A percentile compares a stretch with the other conserved stretches of the same genome.
Conservation (phyloP, 2,329 filamentous ascomycete genomes). For the Exserohilum rostratum region DNA sequence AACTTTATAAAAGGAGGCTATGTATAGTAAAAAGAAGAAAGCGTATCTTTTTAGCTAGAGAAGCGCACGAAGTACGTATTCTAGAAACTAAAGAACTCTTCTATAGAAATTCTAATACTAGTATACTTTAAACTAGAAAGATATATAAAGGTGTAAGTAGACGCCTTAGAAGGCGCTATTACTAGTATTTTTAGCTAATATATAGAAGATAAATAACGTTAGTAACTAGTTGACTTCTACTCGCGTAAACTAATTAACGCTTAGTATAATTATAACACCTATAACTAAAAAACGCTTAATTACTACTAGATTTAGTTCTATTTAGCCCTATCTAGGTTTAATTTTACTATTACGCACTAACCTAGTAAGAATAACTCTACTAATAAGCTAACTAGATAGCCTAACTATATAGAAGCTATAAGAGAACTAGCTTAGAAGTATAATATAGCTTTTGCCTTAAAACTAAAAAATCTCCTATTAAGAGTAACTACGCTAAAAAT, state of each 20-base stretch:
- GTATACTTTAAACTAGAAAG: neutral
- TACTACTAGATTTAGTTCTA: neutral
- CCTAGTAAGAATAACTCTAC: neutral
- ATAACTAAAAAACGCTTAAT: conserved; percentile 7
- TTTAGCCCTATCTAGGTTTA: neutral
- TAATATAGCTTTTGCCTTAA: neutral
- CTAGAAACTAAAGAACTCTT: neutral
- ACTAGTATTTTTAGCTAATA: neutral
- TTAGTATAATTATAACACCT: conserved; percentile 12
- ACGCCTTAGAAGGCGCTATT: neutral
- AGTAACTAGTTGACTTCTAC: neutral
- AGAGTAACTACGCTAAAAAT: neutral
- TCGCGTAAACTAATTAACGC: conserved; percentile 1
- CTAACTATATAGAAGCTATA: neutral
- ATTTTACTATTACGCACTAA: neutral
- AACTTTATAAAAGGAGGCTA: neutral
- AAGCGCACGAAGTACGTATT: neutral
- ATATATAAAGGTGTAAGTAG: neutral
- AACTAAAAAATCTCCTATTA: neutral
- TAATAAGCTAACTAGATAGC: neutral
- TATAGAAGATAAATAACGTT: neutral
- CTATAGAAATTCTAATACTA: neutral
- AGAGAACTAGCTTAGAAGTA: neutral
- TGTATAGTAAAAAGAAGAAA: neutral
- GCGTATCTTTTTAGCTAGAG: neutral